A percentile compares a stretch with the other conserved stretches of the same genome.
Conservation (phyloP, 441 rosid species). For the Pelargonium myrrhifolium region DNA sequence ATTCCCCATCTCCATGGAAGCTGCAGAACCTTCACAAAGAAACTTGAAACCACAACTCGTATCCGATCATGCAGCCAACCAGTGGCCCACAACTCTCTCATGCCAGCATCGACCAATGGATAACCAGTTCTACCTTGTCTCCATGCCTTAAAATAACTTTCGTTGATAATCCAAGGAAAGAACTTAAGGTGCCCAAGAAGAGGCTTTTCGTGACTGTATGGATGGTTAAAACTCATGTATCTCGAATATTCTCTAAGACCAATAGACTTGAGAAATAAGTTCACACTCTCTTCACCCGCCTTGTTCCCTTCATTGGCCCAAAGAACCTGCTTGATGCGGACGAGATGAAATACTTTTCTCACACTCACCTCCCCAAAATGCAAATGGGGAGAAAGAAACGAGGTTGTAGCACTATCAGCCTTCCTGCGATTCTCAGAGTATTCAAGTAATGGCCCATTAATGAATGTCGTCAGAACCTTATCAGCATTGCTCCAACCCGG, state of each 20-base stretch:
- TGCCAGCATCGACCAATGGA: conserved; percentile 92
- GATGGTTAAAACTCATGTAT: conserved; percentile 90
- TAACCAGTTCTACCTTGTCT: conserved; percentile 98
- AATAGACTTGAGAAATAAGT: conserved; percentile 82
- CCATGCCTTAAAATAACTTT: conserved; percentile 92
- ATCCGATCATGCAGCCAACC: conserved; percentile 98
- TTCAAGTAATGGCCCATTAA: conserved; percentile 81
- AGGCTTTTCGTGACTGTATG: conserved; percentile 87
- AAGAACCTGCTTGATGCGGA: conserved; percentile 75
- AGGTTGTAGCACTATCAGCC: conserved; percentile 64
- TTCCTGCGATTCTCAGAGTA: conserved; percentile 81
- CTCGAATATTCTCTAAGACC: conserved; percentile 96
- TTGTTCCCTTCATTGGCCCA: conserved; percentile 96
- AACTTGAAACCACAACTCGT: conserved; percentile 91
- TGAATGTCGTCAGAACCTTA: conserved; percentile 75
- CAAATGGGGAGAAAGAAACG: conserved; percentile 88
- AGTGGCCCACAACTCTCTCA: conserved; percentile 98
- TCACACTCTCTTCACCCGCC: conserved; percentile 88
- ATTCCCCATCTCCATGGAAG: conserved; percentile 99
- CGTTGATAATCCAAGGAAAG: conserved; percentile 86
- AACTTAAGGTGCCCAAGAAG: conserved; percentile 89
- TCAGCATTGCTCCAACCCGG: conserved; percentile 96
- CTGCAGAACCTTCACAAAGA: conserved; percentile 92
- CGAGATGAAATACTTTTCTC: conserved; percentile 85
- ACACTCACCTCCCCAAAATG: conserved; percentile 97